A percentile compares a stretch with the other conserved stretches of the same genome.
Conservation (phyloP, 352 stramenopile genomes). For the Phytophthora cryptogea region DNA sequence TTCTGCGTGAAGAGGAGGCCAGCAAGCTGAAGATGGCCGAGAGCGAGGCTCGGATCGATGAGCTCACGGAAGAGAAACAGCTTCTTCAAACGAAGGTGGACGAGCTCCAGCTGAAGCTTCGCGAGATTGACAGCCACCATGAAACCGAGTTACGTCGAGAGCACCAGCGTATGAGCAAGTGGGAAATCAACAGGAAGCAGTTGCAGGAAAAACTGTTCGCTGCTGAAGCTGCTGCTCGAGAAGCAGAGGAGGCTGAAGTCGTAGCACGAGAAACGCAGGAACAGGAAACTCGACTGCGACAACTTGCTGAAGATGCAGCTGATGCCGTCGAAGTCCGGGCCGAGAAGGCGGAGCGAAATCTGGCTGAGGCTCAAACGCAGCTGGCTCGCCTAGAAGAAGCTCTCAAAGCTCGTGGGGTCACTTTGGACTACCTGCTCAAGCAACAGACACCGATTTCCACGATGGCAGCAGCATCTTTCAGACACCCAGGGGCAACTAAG, state of each 20-base stretch:
- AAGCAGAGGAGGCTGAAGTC: slow-evolving; percentile 34
- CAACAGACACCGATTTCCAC: slow-evolving; percentile 22
- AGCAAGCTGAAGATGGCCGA: slow-evolving; percentile 43
- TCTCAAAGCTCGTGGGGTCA: slow-evolving; percentile 64
- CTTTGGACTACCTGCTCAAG: slow-evolving; percentile 67
- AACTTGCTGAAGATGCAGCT: slow-evolving; percentile 50
- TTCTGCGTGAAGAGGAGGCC: slow-evolving; percentile 57
- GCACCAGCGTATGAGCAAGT: slow-evolving; percentile 22
- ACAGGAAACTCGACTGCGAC: slow-evolving; percentile 45
- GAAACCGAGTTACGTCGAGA: slow-evolving; percentile 29
- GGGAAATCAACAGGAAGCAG: slow-evolving; percentile 34
- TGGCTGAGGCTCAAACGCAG: slow-evolving; percentile 33
- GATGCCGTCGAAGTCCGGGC: slow-evolving; percentile 48
- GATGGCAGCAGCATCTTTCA: neutral
- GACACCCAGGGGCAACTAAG: slow-evolving; percentile 1
- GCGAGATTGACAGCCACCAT: slow-evolving; percentile 26
- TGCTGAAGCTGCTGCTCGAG: slow-evolving; percentile 30
- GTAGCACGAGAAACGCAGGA: slow-evolving; percentile 41
- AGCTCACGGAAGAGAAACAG: slow-evolving; percentile 34
- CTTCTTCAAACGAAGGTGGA: slow-evolving; percentile 32
- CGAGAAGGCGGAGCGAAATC: slow-evolving; percentile 40
- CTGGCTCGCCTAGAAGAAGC: slow-evolving; percentile 48
- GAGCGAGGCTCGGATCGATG: slow-evolving; percentile 26
- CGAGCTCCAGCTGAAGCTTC: slow-evolving; percentile 27
- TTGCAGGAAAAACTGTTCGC: slow-evolving; percentile 40